Evolutionary conservation across 441 rosid genomes (phyloP).

Genomic region (Gossypium lobatum): DNA sequence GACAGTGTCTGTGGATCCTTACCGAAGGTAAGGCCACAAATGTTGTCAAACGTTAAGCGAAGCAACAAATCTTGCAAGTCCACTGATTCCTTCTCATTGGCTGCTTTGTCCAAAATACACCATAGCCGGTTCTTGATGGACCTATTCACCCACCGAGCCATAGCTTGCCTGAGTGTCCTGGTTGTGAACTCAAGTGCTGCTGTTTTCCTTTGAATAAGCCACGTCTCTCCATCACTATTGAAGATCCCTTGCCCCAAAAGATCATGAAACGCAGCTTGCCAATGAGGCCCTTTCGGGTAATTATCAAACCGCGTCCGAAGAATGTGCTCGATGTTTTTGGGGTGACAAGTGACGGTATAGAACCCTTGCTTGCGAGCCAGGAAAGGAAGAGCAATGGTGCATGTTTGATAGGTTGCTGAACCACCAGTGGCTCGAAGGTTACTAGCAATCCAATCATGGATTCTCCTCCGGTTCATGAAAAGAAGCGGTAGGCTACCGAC

Average conservation of each 20-base stretch:
- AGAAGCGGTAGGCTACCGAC: conserved; percentile 72
- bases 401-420: conserved; percentile 70
- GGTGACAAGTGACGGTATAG: conserved; percentile 88
- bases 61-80: conserved; percentile 85
- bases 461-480: conserved; percentile 47
- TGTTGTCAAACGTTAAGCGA: conserved; percentile 83
- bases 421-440: conserved; percentile 70
- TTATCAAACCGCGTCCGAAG: conserved; percentile 82
- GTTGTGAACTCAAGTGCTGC: conserved; percentile 96
- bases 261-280: conserved; percentile 87
- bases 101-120: conserved; percentile 57
- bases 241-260: conserved; percentile 86
- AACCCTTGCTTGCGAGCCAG: conserved; percentile 71
- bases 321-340: conserved; percentile 81
- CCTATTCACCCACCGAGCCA: conserved; percentile 91
- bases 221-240: conserved; percentile 87
- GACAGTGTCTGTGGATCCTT: conserved; percentile 94
- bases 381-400: conserved; percentile 70
- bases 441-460: conserved; percentile 81
- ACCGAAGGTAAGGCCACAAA: conserved; percentile 89
- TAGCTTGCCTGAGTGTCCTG: conserved; percentile 77
- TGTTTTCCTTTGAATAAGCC: conserved; percentile 90
- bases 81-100: conserved; percentile 34
- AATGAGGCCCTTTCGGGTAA: conserved; percentile 83
- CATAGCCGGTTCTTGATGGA: conserved; percentile 76